These are phyloP conservation scores for Cubamyces lactineus DNA, from an alignment of 768 basidiomycete species.

Conservation along the genomic window DNA sequence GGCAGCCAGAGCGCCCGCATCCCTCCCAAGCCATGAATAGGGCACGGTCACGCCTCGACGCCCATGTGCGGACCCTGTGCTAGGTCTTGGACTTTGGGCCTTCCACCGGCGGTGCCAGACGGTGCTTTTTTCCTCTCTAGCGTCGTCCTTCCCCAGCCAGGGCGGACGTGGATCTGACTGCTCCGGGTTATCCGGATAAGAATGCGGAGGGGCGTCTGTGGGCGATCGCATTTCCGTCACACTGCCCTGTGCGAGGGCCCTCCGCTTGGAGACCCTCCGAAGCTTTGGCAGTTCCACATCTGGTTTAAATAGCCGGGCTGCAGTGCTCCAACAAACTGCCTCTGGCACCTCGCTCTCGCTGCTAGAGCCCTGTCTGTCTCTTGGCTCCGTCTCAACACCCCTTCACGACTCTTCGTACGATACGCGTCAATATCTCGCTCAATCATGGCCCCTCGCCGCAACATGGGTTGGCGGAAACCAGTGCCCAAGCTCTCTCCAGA, in stretches of 20 bases:
- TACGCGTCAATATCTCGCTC: background rate
- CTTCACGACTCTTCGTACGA: background rate
- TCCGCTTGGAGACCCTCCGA: constrained; percentile 16
- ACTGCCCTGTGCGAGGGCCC: background rate
- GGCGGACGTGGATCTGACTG: background rate
- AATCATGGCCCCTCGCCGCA: constrained; percentile 15
- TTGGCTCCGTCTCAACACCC: background rate
- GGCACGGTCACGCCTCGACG: constrained; percentile 2
- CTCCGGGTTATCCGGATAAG: constrained; percentile 19
- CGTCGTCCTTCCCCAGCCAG: constrained; percentile 1
- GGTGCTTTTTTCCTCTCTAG: constrained; percentile 3
- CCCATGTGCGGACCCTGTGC: background rate
- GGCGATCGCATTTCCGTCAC: constrained; percentile 12
- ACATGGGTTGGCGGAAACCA: constrained; percentile 72
- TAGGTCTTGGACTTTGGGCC: background rate
- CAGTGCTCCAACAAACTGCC: constrained; percentile 14
- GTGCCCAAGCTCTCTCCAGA: constrained; percentile 70
- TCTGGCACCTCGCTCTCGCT: constrained; percentile 12
- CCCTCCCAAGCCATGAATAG: background rate
- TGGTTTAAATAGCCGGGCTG: constrained; percentile 20
- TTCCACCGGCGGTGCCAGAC: constrained; percentile 1
- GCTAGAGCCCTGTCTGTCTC: background rate
- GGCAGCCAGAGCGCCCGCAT: constrained; percentile 15
- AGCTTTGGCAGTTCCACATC: constrained; percentile 11
- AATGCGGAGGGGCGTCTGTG: constrained; percentile 11